These are phyloP conservation scores for Alternaria sp. DNA, from an alignment of 2,329 filamentous ascomycete species.

Conservation along the genomic window DNA sequence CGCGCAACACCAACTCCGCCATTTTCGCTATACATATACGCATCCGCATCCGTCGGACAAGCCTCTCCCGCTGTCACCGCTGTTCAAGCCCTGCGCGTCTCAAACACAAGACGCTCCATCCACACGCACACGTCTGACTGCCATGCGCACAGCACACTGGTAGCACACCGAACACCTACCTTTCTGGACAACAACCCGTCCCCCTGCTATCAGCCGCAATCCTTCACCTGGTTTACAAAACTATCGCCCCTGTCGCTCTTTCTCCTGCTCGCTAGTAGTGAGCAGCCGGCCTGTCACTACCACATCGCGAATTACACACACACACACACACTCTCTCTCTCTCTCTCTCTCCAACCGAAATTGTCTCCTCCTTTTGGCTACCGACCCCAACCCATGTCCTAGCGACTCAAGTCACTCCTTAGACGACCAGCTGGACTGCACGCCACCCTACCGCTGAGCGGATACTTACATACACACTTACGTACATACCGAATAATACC, in stretches of 20 bases:
- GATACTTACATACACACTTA: slow-evolving; percentile 33
- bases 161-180: slow-evolving; percentile 33
- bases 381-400: slow-evolving; percentile 36
- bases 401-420: slow-evolving; percentile 44
- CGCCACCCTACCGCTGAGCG: slow-evolving; percentile 46
- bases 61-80: slow-evolving; percentile 35
- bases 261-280: slow-evolving; percentile 44
- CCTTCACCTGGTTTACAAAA: slow-evolving; percentile 31
- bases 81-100: slow-evolving; percentile 40
- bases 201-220: slow-evolving; percentile 27
- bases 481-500: slow-evolving; percentile 40
- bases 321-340: slow-evolving; percentile 21
- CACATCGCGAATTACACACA: slow-evolving; percentile 17
- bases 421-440: slow-evolving; percentile 50
- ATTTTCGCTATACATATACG: slow-evolving; percentile 29
- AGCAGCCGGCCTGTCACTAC: slow-evolving; percentile 53
- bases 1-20: slow-evolving; percentile 9
- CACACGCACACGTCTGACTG: slow-evolving; percentile 25
- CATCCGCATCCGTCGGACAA: slow-evolving; percentile 23
- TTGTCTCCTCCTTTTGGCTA: slow-evolving; percentile 8
- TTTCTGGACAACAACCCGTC: slow-evolving; percentile 17
- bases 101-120: slow-evolving; percentile 45
- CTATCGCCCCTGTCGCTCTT: slow-evolving; percentile 41
- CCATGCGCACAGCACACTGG: slow-evolving; percentile 41
- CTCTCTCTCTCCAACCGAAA: slow-evolving; percentile 17